These are phyloP conservation scores for Sphaerosporella brunnea DNA, from an alignment of 495 filamentous ascomycete species.

Conservation along the genomic window DNA sequence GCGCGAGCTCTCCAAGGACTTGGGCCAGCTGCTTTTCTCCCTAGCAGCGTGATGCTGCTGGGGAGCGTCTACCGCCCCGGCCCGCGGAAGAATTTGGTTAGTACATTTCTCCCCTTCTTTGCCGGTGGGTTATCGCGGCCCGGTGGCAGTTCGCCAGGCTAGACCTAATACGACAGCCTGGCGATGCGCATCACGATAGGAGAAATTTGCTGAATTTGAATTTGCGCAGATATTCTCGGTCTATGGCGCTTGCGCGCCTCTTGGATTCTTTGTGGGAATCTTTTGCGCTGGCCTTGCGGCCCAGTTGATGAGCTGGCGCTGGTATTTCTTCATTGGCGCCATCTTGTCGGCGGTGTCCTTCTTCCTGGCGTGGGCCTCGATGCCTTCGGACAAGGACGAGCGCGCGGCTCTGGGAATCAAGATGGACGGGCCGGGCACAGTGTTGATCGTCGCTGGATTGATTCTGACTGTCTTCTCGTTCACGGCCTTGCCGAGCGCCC, in stretches of 20 bases:
- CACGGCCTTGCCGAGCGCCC: constrained; percentile 54
- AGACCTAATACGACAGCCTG: too few species aligned
- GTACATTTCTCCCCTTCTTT: constrained; percentile 1
- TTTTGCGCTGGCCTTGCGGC: constrained; percentile 58
- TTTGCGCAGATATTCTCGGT: constrained; percentile 43
- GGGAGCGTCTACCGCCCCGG: constrained; percentile 69
- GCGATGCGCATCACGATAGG: too few species aligned
- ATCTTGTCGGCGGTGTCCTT: constrained; percentile 32
- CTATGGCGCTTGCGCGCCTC: constrained; percentile 57
- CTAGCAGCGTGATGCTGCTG: constrained; percentile 60
- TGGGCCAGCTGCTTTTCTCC: constrained; percentile 59
- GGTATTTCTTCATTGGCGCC: constrained; percentile 67
- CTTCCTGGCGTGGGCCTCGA: constrained; percentile 41
- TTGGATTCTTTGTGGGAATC: constrained; percentile 70
- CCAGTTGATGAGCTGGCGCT: constrained; percentile 48
- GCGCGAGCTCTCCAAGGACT: constrained; percentile 65
- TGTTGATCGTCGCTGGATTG: constrained; percentile 46
- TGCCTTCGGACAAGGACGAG: constrained; percentile 46
- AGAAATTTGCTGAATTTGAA: too few species aligned
- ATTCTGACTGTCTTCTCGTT: constrained; percentile 63
- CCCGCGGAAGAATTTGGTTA: constrained; percentile 58
- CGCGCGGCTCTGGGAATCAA: constrained; percentile 30
- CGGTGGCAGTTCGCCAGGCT: too few species aligned
- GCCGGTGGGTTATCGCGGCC: too few species aligned
- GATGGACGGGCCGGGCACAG: constrained; percentile 57